Evolutionary conservation across 306 rosid genomes (phyloP), one percentile per base, ranked within the genome.

Genomic region (Cicer bijugum): DNA sequence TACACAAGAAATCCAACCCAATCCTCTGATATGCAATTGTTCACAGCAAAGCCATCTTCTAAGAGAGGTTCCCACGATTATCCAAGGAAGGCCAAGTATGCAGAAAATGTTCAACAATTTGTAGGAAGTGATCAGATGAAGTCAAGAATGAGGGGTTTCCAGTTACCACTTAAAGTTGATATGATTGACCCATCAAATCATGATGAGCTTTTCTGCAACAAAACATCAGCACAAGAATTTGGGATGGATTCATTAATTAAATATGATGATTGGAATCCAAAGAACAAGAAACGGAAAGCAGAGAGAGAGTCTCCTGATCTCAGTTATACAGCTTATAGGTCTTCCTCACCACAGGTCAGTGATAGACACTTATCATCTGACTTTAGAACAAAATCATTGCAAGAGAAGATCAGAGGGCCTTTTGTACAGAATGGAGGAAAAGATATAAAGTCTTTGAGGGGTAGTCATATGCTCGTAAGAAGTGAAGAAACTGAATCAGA

Each of bases 401-500:
- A 84, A 52, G 91, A 86, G 79, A 91, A 78, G 84, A 46, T 20
- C 33, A 87, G 92, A 74, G 92, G 87, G 33, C 76, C 70, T 71
- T 59, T 64, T 75, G 8, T 77, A 16, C 90, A 84, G 74, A 90
- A 89, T 80, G 92, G 89, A 74, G 91, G 85, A 17, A 75, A 88
- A 77, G 87, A 79, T 55, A 45, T 64, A 53, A 71, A 58, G 42
- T 44, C 78, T 79, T 51, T 78, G 60, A 86, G 89, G 83, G 85
- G 86, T 61, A 82, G 80, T 71, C 85, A 73, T 69, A 71, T 77
- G 67, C 77, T 81, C 71, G 20, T 62, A 60, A 88, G 86, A 80
- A 77, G 80, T 65, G 97, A 90, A 87, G 97, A 95, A 77, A 95
- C 96, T 10, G 99, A 95, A 77, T 91, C 97, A 20, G 97, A 92